These are phyloP conservation scores for Pythium grandisporangium DNA, from an alignment of 352 stramenopile species.

Conservation along the genomic window DNA sequence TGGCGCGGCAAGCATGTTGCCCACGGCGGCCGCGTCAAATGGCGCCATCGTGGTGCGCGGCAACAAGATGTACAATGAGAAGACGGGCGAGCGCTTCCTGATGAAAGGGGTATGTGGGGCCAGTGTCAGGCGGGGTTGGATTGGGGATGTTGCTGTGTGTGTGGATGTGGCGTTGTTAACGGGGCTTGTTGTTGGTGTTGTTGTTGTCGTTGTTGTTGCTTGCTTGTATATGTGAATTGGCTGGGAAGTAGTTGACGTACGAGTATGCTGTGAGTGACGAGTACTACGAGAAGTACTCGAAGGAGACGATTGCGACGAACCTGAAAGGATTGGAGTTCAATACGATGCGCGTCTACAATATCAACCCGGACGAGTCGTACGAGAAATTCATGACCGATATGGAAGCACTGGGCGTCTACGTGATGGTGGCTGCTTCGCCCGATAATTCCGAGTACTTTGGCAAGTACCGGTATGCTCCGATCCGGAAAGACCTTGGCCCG, in stretches of 20 bases:
- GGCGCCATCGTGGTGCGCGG: conserved; percentile 65
- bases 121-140: no score
- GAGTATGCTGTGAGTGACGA: conserved; percentile 82
- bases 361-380: conserved; percentile 78
- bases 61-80: conserved; percentile 84
- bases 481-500: conserved; percentile 15
- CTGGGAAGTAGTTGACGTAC: conserved; percentile 85
- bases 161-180: conserved; percentile 1
- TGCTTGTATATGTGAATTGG: no score
- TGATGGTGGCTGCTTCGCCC: conserved; percentile 69
- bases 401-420: conserved; percentile 64
- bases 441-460: conserved; percentile 81
- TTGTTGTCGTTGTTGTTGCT: no score
- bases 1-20: conserved; percentile 2
- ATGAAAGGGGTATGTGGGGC: conserved; percentile 69
- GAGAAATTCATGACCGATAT: conserved; percentile 83
- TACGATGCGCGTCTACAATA: conserved; percentile 82
- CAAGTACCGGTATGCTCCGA: conserved; percentile 71
- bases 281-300: conserved; percentile 82
- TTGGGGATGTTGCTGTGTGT: not conserved
- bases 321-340: conserved; percentile 75
- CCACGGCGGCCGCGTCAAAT: conserved; percentile 4
- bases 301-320: conserved; percentile 51
- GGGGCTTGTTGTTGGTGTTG: not conserved
- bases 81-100: conserved; percentile 77